Evolutionary conservation across 2,329 filamentous ascomycete genomes (phyloP).

Genomic region (Botrytis squamosa): DNA sequence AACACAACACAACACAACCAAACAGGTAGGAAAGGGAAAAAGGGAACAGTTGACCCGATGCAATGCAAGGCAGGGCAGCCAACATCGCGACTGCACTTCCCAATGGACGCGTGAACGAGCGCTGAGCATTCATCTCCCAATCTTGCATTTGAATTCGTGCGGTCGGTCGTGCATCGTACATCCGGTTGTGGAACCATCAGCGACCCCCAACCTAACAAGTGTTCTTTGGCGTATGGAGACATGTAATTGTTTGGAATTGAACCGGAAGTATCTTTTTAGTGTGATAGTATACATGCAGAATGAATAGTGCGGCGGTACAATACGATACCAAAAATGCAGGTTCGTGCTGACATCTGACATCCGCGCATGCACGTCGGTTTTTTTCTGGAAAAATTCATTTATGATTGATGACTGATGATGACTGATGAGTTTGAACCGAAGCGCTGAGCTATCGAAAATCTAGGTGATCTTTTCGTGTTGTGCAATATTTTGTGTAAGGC

Average conservation of each 20-base stretch:
- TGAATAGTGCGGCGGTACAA: not conserved
- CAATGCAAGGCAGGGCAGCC: not conserved
- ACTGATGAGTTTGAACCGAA: not conserved
- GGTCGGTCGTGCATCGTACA: slow-evolving; percentile 10
- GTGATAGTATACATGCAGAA: not conserved
- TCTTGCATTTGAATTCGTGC: slow-evolving; percentile 5
- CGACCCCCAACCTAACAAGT: not conserved
- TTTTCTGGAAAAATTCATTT: not conserved
- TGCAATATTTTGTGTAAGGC: not conserved
- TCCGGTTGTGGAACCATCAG: not conserved
- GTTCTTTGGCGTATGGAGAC: not conserved
- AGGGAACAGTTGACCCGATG: not conserved
- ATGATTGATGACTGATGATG: slow-evolving; percentile 4
- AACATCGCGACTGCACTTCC: not conserved
- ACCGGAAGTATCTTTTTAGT: not conserved
- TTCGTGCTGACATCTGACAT: slow-evolving; percentile 10
- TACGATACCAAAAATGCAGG: slow-evolving; percentile 3
- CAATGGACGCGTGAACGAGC: slow-evolving; percentile 10
- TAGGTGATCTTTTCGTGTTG: not conserved
- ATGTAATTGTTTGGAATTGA: not conserved
- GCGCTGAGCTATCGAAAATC: not conserved
- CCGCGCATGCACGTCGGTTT: not conserved
- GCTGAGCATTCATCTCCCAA: slow-evolving; percentile 5
- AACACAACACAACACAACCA: not conserved
- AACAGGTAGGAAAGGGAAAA: not conserved